Conservation (phyloP, 2,329 filamentous ascomycete genomes). For the Exophiala phaeomuriformis region DNA sequence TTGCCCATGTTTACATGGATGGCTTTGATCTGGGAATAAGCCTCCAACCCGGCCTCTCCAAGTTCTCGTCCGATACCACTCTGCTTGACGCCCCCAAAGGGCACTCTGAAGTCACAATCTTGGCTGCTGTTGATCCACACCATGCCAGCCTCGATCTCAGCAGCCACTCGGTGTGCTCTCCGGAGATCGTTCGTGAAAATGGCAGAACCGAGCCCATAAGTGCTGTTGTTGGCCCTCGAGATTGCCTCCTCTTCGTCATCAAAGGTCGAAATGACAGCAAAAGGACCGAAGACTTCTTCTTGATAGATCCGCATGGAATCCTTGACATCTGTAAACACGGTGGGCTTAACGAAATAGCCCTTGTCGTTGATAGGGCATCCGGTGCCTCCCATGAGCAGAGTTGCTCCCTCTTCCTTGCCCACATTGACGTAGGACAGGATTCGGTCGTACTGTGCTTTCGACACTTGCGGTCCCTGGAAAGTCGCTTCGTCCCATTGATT, state of each 20-base stretch:
- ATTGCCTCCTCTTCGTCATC: conserved; percentile 36
- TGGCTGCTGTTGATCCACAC: conserved; percentile 40
- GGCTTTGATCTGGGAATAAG: conserved; percentile 10
- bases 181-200: conserved; percentile 38
- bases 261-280: conserved; percentile 35
- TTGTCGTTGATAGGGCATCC: conserved; percentile 27
- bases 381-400: conserved; percentile 33
- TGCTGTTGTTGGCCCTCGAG: conserved; percentile 33
- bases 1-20: conserved; percentile 4
- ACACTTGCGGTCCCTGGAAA: conserved; percentile 40
- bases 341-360: conserved; percentile 36
- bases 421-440: conserved; percentile 38
- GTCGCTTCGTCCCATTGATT: conserved; percentile 60
- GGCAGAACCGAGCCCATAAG: conserved; percentile 35
- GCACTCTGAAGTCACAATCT: conserved; percentile 34
- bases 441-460: conserved; percentile 38
- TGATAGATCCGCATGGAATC: conserved; percentile 32
- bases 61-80: conserved; percentile 46
- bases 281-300: conserved; percentile 40
- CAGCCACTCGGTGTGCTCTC: conserved; percentile 36
- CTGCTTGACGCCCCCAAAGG: conserved; percentile 41
- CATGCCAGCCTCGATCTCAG: conserved; percentile 37
- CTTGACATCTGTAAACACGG: conserved; percentile 32
- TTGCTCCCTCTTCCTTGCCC: conserved; percentile 37
- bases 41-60: conserved; percentile 29